These are phyloP conservation scores for Grammothele lineata DNA, from an alignment of 768 basidiomycete species.

Conservation along the genomic window DNA sequence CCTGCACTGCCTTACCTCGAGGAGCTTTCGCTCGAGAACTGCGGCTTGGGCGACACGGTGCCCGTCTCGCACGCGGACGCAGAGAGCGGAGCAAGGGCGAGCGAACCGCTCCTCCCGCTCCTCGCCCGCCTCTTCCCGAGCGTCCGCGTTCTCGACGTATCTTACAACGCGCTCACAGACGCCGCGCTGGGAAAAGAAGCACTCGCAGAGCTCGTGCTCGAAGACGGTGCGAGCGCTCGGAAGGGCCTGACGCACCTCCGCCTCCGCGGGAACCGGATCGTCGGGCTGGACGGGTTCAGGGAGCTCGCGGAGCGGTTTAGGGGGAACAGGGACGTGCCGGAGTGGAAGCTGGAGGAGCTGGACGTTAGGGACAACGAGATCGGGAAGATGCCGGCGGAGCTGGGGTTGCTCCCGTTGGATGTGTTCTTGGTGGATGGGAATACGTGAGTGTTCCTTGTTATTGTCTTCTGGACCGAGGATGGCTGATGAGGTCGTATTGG, in stretches of 20 bases:
- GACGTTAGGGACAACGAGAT: constrained; percentile 84
- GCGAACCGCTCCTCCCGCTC: constrained; percentile 52
- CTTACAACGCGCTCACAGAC: constrained; percentile 67
- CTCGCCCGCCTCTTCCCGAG: constrained; percentile 68
- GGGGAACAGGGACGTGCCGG: constrained; percentile 54
- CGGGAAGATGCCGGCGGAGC: constrained; percentile 57
- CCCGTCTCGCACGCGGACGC: constrained; percentile 33
- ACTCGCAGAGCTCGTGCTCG: constrained; percentile 49
- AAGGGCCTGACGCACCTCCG: constrained; percentile 62
- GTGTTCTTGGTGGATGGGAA: constrained; percentile 85
- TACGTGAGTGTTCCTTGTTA: constrained; percentile 44
- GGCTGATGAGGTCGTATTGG: not conserved
- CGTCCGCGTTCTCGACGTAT: constrained; percentile 63
- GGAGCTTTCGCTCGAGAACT: constrained; percentile 72
- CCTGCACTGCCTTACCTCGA: constrained; percentile 62
- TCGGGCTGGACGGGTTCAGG: constrained; percentile 58
- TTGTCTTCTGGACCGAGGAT: not conserved
- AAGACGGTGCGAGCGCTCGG: constrained; percentile 31
- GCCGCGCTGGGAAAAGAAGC: constrained; percentile 44
- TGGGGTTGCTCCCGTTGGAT: constrained; percentile 74
- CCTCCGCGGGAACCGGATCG: constrained; percentile 64
- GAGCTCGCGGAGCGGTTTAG: constrained; percentile 61
- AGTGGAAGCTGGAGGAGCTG: constrained; percentile 78
- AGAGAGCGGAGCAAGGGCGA: constrained; percentile 35
- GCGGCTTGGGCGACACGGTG: constrained; percentile 60